Base-by-base conservation (phyloP, 768 basidiomycete genomes). In the Podaxis sp. region DNA sequence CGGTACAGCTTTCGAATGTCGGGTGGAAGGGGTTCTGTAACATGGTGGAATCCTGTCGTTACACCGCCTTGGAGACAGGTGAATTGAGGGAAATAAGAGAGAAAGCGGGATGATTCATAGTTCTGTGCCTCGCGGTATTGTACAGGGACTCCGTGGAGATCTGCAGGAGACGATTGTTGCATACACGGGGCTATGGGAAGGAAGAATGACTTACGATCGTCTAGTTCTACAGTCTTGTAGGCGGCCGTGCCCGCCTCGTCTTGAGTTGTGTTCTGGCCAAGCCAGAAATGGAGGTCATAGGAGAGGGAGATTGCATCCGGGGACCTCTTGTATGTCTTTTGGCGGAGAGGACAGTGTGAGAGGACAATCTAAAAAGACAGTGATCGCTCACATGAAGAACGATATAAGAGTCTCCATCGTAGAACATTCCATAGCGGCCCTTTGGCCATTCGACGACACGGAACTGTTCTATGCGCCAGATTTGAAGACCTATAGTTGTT, bases 231-330 rank as follows among this genome's bases (percentile, higher is more conserved):
- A 5, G 85, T 85, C 77, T 87, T 88, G 70, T 86, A 87, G 3
- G 84, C 85, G 10, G 85, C 86, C 4, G 84, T 86, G 2, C 82
- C 84, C 11, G 80, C 84, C 69, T 88, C 86, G 63, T 88, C 85
- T 66, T 85, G 82, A 22, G 77, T 82, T 0, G 86, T 87, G 56
- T 84, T 74, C 60, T 79, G 73, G 12, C 88, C 86, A 3, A 88
- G 73, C 86, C 86, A 88, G 70, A 87, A 88, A 70, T 88, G 86
- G 30, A 89, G 75, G 69, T 88, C 78, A 66, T 84, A 86, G 0
- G 79, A 83, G 15, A 86, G 70, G 5, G 76, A 69, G 17, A 80
- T 73, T 7, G 78, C 70, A 28, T 86, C 78, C 3, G 82, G 80
- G 4, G 75, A 74, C 56, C 77, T 76, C 72, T 86, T 86, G 74